Base-by-base conservation (phyloP, 306 rosid genomes). In the Malus domestica region DNA sequence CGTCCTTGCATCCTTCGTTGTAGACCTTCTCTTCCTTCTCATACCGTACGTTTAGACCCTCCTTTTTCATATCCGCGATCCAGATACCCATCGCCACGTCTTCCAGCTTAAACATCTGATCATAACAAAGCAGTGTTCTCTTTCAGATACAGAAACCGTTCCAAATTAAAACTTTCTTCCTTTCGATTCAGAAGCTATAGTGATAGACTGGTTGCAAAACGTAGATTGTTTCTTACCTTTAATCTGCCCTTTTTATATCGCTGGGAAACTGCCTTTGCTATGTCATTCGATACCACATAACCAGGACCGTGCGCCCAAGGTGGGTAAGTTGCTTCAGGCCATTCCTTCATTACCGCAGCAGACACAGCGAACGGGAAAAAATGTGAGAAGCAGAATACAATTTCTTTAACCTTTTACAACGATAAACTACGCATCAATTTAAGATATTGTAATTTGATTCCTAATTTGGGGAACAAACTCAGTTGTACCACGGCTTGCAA, bases 301-400 rank as follows among this genome's bases (percentile, higher is more conserved):
- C 99, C 98, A 20, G 99, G 99, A 80, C 99, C 99, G 72, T 96
- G 97, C 38, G 99, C 99, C 98, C 98, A 96, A 27, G 98, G 91
- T 42, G 99, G 99, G 84, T 96, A 96, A 22, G 83, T 87, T 25
- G 79, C 85, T 80, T 86, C 96, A 16, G 81, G 89, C 98, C 98
- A 96, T 89, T 93, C 99, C 99, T 95, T 78, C 82, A 73, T 68
- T 35, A 51, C 2, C 44, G 80, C 40, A 65, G 45, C 76, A 85
- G 55, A 49, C 33, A 52, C 70, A 81, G 71, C 49, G 68, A 75
- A 78, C 68, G 54, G 42, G 76, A 80, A 71, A 72, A 32, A 15
- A 33, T 35, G 49, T 66, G 70, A 33, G 40, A 64, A 32, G 68
- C 40, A 64, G 44, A 30, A 15, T 49, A 49, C 20, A 2, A 15